A percentile compares a stretch with the other conserved stretches of the same genome.
phyloP scores from a whole-genome alignment of 202 grass and related monocot genomes.

The Eragrostis tef region DNA sequence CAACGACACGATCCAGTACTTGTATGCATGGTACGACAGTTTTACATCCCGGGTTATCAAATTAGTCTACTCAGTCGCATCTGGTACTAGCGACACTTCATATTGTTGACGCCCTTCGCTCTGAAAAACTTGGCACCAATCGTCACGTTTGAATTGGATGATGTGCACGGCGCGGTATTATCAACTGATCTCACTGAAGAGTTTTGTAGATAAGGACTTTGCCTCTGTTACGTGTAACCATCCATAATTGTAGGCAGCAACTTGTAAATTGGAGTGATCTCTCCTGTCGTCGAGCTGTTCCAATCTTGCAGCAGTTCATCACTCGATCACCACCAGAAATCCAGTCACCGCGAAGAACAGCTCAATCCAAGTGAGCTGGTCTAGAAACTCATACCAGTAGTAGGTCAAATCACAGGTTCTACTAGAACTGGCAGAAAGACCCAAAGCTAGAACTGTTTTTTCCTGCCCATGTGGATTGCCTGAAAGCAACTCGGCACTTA shows the following conservation, averaged over 20 bases:
- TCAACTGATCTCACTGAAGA: background rate
- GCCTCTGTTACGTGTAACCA: conserved; percentile 1
- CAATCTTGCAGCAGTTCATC: background rate
- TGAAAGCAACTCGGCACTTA: conserved; percentile 34
- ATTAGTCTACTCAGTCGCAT: conserved; percentile 5
- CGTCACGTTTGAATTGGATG: conserved; percentile 1
- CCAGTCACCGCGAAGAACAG: conserved; percentile 2
- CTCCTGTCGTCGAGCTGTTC: conserved; percentile 3
- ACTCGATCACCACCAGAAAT: conserved; percentile 4
- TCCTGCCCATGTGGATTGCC: conserved; percentile 44
- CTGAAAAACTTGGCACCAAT: conserved; percentile 17
- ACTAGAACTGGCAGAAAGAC: conserved; percentile 39
- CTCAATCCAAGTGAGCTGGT: conserved; percentile 43
- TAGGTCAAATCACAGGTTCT: conserved; percentile 48
- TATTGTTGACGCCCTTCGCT: background rate
- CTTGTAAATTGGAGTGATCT: conserved; percentile 16
- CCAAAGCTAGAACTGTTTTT: conserved; percentile 26
- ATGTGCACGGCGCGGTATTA: background rate
- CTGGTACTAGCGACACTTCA: background rate
- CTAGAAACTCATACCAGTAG: conserved; percentile 42
- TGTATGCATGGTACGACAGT: background rate
- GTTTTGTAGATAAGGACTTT: background rate
- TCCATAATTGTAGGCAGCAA: conserved; percentile 3
- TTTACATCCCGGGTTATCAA: background rate
- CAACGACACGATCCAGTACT: background rate